phyloP scores from a whole-genome alignment of 2,329 filamentous ascomycete genomes.

The Botryotinia convoluta region DNA sequence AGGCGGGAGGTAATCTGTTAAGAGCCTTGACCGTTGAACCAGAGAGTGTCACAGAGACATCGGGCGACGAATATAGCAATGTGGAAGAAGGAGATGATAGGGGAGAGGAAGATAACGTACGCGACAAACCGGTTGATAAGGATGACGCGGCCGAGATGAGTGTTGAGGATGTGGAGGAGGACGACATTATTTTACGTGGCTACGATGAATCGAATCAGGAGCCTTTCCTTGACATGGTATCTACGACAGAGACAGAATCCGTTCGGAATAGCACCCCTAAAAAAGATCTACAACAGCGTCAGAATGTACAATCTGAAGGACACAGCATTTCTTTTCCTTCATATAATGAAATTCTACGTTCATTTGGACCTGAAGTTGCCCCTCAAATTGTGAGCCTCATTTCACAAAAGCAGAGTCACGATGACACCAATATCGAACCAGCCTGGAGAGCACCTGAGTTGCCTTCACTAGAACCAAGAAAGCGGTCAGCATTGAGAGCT shows the following conservation, averaged over 20 bases:
- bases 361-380: conserved; percentile 36
- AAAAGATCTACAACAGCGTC: neutral
- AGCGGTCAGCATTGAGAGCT: conserved; percentile 25
- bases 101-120: conserved; percentile 21
- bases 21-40: conserved; percentile 37
- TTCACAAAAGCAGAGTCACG: conserved; percentile 27
- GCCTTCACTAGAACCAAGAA: conserved; percentile 21
- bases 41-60: conserved; percentile 26
- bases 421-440: conserved; percentile 31
- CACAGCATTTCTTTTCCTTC: conserved; percentile 27
- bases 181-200: conserved; percentile 38
- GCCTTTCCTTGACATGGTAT: neutral
- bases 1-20: conserved; percentile 24
- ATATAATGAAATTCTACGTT: conserved; percentile 32
- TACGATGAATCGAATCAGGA: conserved; percentile 30
- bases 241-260: neutral
- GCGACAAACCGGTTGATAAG: conserved; percentile 32
- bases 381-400: conserved; percentile 34
- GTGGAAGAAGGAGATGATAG: conserved; percentile 33
- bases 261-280: neutral
- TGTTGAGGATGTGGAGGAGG: conserved; percentile 35
- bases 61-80: conserved; percentile 34
- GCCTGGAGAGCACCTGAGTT: conserved; percentile 33
- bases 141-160: conserved; percentile 26
- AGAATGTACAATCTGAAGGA: neutral